These are phyloP conservation scores for Echinosophora koreensis DNA, from an alignment of 306 rosid genomes.

Conservation along the genomic window DNA sequence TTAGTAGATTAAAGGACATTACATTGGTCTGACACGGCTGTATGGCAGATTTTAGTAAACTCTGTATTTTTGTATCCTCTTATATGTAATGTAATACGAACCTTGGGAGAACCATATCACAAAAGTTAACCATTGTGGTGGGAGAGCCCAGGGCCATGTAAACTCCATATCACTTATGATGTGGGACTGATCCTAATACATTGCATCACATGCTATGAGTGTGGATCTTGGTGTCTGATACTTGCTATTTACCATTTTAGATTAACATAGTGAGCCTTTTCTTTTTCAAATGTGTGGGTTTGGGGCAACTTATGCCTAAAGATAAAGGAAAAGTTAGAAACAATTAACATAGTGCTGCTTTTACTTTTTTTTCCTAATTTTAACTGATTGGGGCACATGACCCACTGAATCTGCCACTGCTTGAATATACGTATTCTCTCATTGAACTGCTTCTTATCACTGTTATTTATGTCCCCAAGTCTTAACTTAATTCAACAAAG, in stretches of 20 bases:
- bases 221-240: slow-evolving; percentile 8
- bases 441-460: slow-evolving; percentile 5
- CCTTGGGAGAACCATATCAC: neutral
- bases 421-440: neutral
- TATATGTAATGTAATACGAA: slow-evolving; percentile 1
- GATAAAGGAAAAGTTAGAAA: neutral
- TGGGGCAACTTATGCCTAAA: neutral
- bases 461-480: neutral
- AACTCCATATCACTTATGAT: too few relatives aligned
- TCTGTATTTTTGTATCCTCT: slow-evolving; percentile 23
- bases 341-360: neutral
- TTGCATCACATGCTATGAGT: too few relatives aligned
- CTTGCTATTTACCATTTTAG: neutral
- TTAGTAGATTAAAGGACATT: slow-evolving; percentile 6
- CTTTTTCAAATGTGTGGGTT: neutral
- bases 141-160: neutral
- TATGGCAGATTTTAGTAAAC: slow-evolving; percentile 24
- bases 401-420: slow-evolving; percentile 7
- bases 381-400: slow-evolving; percentile 19
- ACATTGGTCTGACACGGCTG: neutral
- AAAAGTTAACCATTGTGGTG: neutral
- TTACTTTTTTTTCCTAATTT: slow-evolving; percentile 3
- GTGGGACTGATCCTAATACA: too few relatives aligned
- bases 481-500: too few relatives aligned
- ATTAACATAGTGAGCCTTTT: neutral